Evolutionary conservation across 2,329 filamentous ascomycete species (phyloP).

Genomic region (Esteya vermicola): DNA sequence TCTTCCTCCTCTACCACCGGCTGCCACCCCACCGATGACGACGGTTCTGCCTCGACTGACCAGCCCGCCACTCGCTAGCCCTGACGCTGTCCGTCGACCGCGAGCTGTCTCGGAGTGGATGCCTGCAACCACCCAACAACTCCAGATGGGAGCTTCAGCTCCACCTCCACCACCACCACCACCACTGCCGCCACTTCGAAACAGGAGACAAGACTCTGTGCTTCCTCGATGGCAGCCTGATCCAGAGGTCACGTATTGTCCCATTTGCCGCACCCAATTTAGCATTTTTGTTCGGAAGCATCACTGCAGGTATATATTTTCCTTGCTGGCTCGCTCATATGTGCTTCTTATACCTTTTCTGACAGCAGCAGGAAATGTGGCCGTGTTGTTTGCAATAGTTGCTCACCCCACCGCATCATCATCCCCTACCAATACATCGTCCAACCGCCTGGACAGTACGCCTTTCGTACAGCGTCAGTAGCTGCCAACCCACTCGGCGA

Average conservation of each 20-base stretch:
- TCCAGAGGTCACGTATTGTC: constrained; percentile 65
- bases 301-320: constrained; percentile 59
- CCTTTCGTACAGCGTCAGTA: constrained; percentile 3
- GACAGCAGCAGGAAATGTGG: constrained; percentile 61
- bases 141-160: neutral
- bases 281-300: constrained; percentile 80
- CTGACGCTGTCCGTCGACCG: neutral
- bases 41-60: too few species aligned
- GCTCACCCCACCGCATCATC: constrained; percentile 87
- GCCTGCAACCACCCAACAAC: neutral
- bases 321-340: too few species aligned
- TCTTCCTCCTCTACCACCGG: neutral
- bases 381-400: constrained; percentile 75
- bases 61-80: too few species aligned
- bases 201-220: constrained; percentile 27
- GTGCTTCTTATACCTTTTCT: neutral
- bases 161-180: neutral
- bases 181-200: neutral
- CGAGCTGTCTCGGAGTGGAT: neutral
- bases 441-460: constrained; percentile 45
- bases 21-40: too few species aligned
- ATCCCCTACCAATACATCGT: constrained; percentile 92
- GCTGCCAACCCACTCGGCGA: neutral
- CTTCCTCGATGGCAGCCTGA: constrained; percentile 84
- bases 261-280: constrained; percentile 70